These are phyloP conservation scores for Clavispora phyllophila DNA, from an alignment of 805 yeast genomes.

Conservation along the genomic window DNA sequence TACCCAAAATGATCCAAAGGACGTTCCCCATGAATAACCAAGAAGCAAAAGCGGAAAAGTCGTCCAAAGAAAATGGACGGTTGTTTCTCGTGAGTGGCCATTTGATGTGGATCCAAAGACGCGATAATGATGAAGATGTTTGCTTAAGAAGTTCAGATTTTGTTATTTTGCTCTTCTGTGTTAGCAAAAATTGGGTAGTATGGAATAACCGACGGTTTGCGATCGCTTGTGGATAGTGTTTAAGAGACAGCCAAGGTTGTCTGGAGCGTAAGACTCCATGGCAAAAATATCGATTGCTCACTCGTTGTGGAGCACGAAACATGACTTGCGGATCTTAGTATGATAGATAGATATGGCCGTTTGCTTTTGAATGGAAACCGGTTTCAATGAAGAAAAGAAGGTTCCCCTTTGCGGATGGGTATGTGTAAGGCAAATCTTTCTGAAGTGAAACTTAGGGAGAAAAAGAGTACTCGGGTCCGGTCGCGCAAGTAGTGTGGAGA, in stretches of 20 bases:
- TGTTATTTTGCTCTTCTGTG: constrained; percentile 1
- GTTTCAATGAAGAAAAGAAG: neutral
- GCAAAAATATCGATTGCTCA: neutral
- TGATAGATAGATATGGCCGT: too few relatives aligned
- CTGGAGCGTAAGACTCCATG: neutral
- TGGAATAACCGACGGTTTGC: neutral
- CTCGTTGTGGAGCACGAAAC: neutral
- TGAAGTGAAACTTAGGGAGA: neutral
- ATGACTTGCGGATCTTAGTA: neutral
- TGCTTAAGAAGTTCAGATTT: constrained; percentile 21
- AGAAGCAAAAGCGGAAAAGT: constrained; percentile 49
- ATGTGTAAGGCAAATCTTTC: neutral
- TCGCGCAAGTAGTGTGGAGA: neutral
- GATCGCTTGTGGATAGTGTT: neutral
- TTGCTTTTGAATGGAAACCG: too few relatives aligned
- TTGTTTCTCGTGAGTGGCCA: constrained; percentile 47
- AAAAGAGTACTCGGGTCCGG: neutral
- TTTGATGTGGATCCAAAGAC: constrained; percentile 35
- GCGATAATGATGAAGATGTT: constrained; percentile 25
- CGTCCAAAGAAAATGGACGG: constrained; percentile 46
- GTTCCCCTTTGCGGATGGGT: neutral
- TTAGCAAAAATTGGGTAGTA: neutral
- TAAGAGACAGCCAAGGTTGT: neutral
- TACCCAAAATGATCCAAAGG: constrained; percentile 51
- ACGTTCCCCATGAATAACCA: constrained; percentile 56